phyloP scores from a whole-genome alignment of 192 early-diverging fungal genomes.

The Coemansia asiatica region DNA sequence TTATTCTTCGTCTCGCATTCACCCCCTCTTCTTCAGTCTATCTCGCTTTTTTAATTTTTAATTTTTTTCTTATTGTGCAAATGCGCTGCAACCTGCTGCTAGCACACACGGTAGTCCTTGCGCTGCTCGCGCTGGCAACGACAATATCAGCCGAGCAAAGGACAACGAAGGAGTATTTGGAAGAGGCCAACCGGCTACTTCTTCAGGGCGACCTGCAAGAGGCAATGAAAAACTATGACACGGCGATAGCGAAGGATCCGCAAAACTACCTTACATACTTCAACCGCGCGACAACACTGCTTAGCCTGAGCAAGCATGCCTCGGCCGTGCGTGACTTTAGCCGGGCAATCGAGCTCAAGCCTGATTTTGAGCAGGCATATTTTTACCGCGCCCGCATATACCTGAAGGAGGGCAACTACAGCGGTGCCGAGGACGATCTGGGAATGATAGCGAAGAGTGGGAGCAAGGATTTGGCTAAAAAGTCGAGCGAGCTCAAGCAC shows the following conservation, averaged over 20 bases:
- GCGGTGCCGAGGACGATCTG: conserved; percentile 64
- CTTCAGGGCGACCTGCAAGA: conserved; percentile 36
- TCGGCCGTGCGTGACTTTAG: conserved; percentile 83
- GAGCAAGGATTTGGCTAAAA: conserved; percentile 15
- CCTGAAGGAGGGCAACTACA: conserved; percentile 66
- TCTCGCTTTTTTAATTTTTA: too few species aligned
- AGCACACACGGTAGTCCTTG: conserved; percentile 32
- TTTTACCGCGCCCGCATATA: conserved; percentile 73
- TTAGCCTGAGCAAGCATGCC: conserved; percentile 68
- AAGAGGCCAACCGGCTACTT: conserved; percentile 49
- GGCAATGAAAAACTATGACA: conserved; percentile 47
- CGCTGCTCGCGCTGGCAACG: conserved; percentile 25
- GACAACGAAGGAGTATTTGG: conserved; percentile 45
- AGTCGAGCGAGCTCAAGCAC: conserved; percentile 35
- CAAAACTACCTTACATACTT: conserved; percentile 85
- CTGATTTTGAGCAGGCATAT: conserved; percentile 77
- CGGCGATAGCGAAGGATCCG: conserved; percentile 67
- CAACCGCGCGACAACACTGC: conserved; percentile 79
- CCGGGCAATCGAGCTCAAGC: conserved; percentile 74
- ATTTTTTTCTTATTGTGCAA: not conserved
- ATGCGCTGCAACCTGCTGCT: conserved; percentile 42
- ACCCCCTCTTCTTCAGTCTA: too few species aligned
- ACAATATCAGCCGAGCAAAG: conserved; percentile 25
- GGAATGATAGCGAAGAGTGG: conserved; percentile 9
- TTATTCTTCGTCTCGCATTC: not conserved